Evolutionary conservation across 441 rosid genomes (phyloP), one percentile per base, ranked within the genome.

Genomic region (Biscutella laevigata): DNA sequence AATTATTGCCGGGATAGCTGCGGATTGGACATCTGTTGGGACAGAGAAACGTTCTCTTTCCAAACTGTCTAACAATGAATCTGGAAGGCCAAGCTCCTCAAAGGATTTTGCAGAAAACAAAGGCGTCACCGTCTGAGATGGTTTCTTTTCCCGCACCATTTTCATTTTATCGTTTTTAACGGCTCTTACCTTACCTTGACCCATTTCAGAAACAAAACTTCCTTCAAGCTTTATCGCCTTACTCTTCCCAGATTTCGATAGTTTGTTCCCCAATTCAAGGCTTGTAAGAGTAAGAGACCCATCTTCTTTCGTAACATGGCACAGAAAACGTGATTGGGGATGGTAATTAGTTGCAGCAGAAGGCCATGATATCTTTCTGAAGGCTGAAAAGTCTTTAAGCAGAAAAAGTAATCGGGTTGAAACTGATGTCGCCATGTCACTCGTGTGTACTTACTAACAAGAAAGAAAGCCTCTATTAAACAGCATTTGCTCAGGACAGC

Each of bases 1-100:
- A 33, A 79, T 77, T 63, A 90, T 74, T 14, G 80, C 73, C 4
- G 96, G 95, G 53, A 90, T 66, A 22, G 96, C 90, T 34, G 85
- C 83, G 13, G 86, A 82, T 15, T 87, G 98, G 48, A 87, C 96
- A 62, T 91, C 96, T 19, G 95, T 91, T 14, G 98, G 94, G 36
- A 76, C 75, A 49, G 33, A 61, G 57, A 83, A 87, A 27, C 96
- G 88, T 73, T 79, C 88, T 28, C 68, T 66, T 51, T 87, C 86
- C 51, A 91, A 72, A 64, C 90, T 83, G 66, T 76, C 73, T 29
- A 84, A 21, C 73, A 87, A 69, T 27, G 66, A 14, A 37, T 79
- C 69, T 9, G 96, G 90, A 21, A 87, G 78, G 39, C 86, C 94
- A 57, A 91, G 90, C 80, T 84, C 98, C 20, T 84, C 67, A 71